These are phyloP conservation scores for Pyronema omphalodes DNA, from an alignment of 495 filamentous ascomycete genomes.

Conservation along the genomic window DNA sequence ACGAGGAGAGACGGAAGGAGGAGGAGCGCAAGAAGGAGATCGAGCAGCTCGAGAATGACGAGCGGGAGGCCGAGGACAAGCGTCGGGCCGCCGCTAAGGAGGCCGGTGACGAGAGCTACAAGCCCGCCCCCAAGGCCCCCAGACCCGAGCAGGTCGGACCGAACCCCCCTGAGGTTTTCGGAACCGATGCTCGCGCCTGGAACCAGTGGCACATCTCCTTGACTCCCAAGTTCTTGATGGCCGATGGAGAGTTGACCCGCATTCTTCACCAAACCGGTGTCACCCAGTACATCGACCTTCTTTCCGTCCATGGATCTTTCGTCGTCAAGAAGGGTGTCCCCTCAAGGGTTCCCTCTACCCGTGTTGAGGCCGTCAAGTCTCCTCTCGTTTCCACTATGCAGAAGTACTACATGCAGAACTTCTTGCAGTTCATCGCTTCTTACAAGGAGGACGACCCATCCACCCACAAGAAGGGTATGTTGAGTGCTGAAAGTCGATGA, in stretches of 20 bases:
- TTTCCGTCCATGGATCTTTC: slow-evolving; percentile 93
- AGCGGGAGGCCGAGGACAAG: slow-evolving; percentile 42
- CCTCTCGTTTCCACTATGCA: slow-evolving; percentile 95
- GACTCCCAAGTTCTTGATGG: slow-evolving; percentile 95
- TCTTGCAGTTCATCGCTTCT: slow-evolving; percentile 88
- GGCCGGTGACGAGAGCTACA: slow-evolving; percentile 9
- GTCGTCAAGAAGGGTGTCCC: slow-evolving; percentile 71
- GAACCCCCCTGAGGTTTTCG: slow-evolving; percentile 19
- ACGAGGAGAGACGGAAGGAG: slow-evolving; percentile 19
- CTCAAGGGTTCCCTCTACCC: slow-evolving; percentile 89
- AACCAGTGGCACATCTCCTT: slow-evolving; percentile 99
- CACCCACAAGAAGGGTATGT: slow-evolving; percentile 57
- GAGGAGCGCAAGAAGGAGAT: slow-evolving; percentile 53
- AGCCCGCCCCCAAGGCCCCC: slow-evolving; percentile 5
- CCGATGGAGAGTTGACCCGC: slow-evolving; percentile 94
- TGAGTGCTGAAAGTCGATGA: background rate
- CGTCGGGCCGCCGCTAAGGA: slow-evolving; percentile 8
- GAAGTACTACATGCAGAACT: slow-evolving; percentile 90
- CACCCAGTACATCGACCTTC: slow-evolving; percentile 93
- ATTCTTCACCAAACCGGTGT: slow-evolving; percentile 51
- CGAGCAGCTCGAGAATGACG: slow-evolving; percentile 58
- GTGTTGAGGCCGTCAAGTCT: slow-evolving; percentile 73
- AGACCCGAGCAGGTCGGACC: slow-evolving; percentile 12
- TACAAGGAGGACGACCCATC: slow-evolving; percentile 70
- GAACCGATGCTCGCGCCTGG: slow-evolving; percentile 82